Percentiles rank a stretch among this genome's conserved stretches.
phyloP scores from a whole-genome alignment of 1,139 yeast genomes.

The Wickerhamiella pararugosa region DNA sequence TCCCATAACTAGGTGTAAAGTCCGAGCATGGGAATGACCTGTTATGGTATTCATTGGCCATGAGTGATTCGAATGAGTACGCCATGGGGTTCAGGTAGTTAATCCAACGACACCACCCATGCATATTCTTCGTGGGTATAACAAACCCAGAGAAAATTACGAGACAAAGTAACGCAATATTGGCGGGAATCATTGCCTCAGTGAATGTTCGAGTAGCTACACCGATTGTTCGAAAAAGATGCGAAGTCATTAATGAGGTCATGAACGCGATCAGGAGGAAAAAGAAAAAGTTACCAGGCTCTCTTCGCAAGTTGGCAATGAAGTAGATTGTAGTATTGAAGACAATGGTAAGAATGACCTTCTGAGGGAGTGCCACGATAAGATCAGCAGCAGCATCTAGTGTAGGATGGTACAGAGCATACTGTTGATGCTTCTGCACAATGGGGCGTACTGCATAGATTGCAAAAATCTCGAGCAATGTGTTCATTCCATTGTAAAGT shows the following conservation, averaged over 20 bases:
- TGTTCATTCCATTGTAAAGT: constrained; percentile 61
- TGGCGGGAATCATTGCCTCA: constrained; percentile 65
- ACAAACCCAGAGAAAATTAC: constrained; percentile 67
- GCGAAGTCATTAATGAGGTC: constrained; percentile 53
- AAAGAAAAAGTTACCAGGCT: constrained; percentile 56
- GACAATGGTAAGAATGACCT: constrained; percentile 36
- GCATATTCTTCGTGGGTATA: constrained; percentile 50
- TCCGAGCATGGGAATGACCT: constrained; percentile 32
- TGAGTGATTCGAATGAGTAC: constrained; percentile 52
- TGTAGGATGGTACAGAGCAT: constrained; percentile 61
- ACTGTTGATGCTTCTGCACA: constrained; percentile 65
- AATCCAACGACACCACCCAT: constrained; percentile 72
- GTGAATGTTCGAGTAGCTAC: constrained; percentile 44
- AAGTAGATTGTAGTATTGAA: constrained; percentile 55
- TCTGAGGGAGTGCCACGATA: constrained; percentile 52
- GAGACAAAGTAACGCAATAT: constrained; percentile 43
- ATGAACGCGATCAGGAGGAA: constrained; percentile 39
- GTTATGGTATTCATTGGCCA: constrained; percentile 45
- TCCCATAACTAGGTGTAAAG: constrained; percentile 38
- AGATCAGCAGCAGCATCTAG: constrained; percentile 64
- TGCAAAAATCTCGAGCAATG: constrained; percentile 57
- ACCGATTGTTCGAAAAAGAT: constrained; percentile 57
- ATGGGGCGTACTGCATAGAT: constrained; percentile 62
- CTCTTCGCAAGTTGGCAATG: constrained; percentile 49
- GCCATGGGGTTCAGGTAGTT: constrained; percentile 58